These are phyloP conservation scores for Gossypium schwendimanii DNA, from an alignment of 441 rosid species.

Conservation along the genomic window DNA sequence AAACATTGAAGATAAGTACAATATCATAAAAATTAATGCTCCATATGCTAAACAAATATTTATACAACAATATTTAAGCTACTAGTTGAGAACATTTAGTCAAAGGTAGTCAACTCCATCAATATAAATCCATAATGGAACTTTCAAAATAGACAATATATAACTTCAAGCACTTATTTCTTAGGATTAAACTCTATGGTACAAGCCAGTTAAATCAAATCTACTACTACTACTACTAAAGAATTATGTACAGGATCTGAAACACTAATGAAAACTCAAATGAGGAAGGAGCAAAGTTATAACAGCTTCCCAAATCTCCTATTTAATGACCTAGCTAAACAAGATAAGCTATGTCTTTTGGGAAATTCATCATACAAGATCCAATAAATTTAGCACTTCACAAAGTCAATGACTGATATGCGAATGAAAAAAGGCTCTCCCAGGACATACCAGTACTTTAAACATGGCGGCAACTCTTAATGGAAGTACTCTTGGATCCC, in stretches of 20 bases:
- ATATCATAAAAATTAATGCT: not conserved
- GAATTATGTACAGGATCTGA: not conserved
- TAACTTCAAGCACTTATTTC: not conserved
- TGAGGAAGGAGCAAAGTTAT: not conserved
- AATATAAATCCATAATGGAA: not conserved
- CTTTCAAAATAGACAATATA: not conserved
- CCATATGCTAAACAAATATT: not conserved
- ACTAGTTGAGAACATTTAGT: not conserved
- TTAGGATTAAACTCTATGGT: not conserved
- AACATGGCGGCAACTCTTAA: conserved; percentile 84
- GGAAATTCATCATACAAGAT: not conserved
- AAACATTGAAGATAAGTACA: not conserved
- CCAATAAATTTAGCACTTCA: not conserved
- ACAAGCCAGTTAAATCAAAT: not conserved
- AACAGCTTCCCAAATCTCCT: not conserved
- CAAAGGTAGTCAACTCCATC: not conserved
- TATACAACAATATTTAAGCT: not conserved
- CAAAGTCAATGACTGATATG: not conserved
- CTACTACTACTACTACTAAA: not conserved
- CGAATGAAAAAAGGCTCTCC: not conserved
- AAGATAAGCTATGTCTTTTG: not conserved
- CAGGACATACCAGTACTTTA: conserved; percentile 65
- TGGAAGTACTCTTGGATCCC: conserved; percentile 60
- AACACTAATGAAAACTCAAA: not conserved
- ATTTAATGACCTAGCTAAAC: not conserved